Evolutionary conservation across 306 rosid species (phyloP).

Genomic region (Castanea mollissima): DNA sequence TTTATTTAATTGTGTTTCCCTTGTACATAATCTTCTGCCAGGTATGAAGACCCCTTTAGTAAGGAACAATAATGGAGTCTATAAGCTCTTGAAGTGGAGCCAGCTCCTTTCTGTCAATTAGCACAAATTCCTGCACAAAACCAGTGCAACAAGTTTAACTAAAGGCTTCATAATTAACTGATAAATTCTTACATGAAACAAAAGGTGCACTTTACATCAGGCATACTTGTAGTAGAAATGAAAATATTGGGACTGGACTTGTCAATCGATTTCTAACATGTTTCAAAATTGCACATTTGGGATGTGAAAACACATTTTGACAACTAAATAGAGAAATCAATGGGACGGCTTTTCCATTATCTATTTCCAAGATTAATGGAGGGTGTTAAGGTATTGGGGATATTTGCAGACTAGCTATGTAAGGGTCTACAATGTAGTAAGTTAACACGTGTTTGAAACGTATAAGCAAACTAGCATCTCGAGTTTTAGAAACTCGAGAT

Average conservation of each 20-base stretch:
- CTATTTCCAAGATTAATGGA: neutral
- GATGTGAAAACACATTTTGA: neutral
- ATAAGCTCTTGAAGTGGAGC: constrained; percentile 99
- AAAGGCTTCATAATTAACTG: neutral
- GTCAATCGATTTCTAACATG: too few species aligned
- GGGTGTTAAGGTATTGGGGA: too few species aligned
- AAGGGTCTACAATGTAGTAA: too few species aligned
- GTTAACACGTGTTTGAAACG: too few species aligned
- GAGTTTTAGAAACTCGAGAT: too few species aligned
- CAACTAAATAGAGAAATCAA: neutral
- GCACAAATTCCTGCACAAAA: constrained; percentile 79
- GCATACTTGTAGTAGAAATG: neutral
- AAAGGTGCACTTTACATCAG: neutral
- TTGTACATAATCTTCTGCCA: constrained; percentile 25
- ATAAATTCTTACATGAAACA: constrained; percentile 18
- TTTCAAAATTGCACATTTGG: neutral
- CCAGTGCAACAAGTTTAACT: neutral
- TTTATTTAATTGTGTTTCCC: constrained; percentile 26
- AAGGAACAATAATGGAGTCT: constrained; percentile 84
- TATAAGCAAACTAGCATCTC: too few species aligned
- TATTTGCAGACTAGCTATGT: too few species aligned
- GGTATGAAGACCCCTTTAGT: constrained; percentile 43
- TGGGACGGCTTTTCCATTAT: neutral
- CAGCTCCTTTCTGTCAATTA: constrained; percentile 96
- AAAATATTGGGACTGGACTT: too few species aligned